Base-by-base conservation (phyloP, 2,329 filamentous ascomycete genomes). In the Sporothrix curviconia region DNA sequence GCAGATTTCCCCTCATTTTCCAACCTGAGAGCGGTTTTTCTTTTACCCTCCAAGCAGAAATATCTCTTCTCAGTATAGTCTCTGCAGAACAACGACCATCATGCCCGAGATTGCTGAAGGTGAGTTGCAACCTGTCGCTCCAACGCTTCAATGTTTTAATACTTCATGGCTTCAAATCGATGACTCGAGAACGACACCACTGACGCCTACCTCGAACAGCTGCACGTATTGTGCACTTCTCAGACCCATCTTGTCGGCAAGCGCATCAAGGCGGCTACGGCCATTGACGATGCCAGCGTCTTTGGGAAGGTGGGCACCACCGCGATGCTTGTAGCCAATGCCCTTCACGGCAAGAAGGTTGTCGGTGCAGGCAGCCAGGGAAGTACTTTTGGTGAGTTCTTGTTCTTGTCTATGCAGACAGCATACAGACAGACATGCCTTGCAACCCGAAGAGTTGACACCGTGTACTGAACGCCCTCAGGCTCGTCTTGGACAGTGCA, bases 251-350 rank as follows among this genome's bases (percentile, higher is more conserved):
- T 95, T n/a, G 87, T 95, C 28, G 90, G 90, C 57, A 94, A 90
- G 74, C 88, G 79, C 9, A 85, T 99, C 60, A 74, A 79, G 47
- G 81, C 80, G 40, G 87, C 89, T 56, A 76, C 80, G 24, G 86
- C 89, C 12, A 79, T 86, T 61, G 86, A 96, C 66, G 92, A 99
- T 73, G 76, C 77, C 64, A 92, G 88, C 67, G 81, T 99, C 6
- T 99, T 92, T 71, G 91, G 92, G 64, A 96, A 97, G 72, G 91
- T 85, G 19, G 91, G 92, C 30, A 95, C 89, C 0, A 89, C 81
- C 17, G 89, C 86, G 0, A 71, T 81, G 0, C 87, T 86, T 30
- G 91, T 99, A 61, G 78, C 89, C 64, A 79, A 82, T 56, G 84
- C 87, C 1, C 76, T 96, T 67, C 79, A 79, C 3, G 90, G 90